A percentile compares a stretch with the other conserved stretches of the same genome.
Evolutionary conservation across 2,329 filamentous ascomycete species (phyloP).

Genomic region (Cladophialophora bantiana): DNA sequence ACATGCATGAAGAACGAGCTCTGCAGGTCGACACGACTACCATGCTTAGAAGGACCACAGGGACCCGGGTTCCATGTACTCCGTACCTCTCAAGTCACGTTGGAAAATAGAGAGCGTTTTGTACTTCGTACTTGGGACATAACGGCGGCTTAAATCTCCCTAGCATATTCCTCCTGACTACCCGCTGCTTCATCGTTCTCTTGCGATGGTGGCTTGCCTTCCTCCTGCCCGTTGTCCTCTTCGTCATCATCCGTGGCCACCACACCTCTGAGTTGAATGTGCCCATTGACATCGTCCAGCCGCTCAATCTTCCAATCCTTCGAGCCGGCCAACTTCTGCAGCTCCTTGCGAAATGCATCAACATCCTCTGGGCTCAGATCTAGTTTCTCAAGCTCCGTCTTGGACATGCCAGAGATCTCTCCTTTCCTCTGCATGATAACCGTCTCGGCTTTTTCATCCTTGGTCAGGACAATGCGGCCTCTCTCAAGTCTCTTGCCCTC

Average conservation of each 20-base stretch:
- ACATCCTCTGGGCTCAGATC: constrained; percentile 72
- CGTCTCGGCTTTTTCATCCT: constrained; percentile 55
- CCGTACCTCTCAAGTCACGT: background rate
- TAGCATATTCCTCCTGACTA: constrained; percentile 47
- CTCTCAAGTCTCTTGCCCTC: constrained; percentile 65
- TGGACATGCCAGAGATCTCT: constrained; percentile 65
- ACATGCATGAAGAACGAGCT: constrained; percentile 9
- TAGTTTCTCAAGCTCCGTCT: constrained; percentile 72
- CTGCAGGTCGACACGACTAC: constrained; percentile 6
- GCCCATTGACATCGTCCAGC: constrained; percentile 68
- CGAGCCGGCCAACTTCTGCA: constrained; percentile 73
- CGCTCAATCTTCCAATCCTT: constrained; percentile 82
- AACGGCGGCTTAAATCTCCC: constrained; percentile 44
- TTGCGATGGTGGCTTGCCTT: constrained; percentile 38
- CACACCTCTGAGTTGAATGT: constrained; percentile 72
- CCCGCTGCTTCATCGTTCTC: constrained; percentile 46
- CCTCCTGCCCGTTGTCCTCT: constrained; percentile 41
- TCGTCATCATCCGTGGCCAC: constrained; percentile 67
- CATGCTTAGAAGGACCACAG: background rate
- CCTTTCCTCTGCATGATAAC: constrained; percentile 68
- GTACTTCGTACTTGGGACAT: too few relatives aligned
- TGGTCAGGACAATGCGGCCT: constrained; percentile 62
- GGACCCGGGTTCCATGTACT: background rate
- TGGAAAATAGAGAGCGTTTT: background rate
- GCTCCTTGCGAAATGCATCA: constrained; percentile 70